Evolutionary conservation across 2,329 filamentous ascomycete species (phyloP).

Genomic region (Venturia nashicola): DNA sequence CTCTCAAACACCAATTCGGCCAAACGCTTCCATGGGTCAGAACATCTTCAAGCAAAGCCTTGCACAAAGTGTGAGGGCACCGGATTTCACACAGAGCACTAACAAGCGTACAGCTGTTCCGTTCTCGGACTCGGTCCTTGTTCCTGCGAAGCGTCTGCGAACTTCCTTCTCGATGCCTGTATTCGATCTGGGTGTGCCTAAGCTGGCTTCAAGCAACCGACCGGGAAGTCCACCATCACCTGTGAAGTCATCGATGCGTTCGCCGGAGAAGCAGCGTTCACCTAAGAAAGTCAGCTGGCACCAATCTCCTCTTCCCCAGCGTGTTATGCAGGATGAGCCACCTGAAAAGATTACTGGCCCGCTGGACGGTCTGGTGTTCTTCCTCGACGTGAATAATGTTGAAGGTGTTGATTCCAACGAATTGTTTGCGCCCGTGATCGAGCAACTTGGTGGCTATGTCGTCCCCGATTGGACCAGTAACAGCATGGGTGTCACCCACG

Average conservation of each 20-base stretch:
- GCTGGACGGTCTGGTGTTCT: slow-evolving; percentile 55
- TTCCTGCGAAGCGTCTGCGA: neutral
- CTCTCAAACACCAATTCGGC: neutral
- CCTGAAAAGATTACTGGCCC: neutral
- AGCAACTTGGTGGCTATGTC: slow-evolving; percentile 70
- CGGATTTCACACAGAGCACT: neutral
- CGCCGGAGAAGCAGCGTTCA: slow-evolving; percentile 5
- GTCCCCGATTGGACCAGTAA: slow-evolving; percentile 69
- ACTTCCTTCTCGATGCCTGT: slow-evolving; percentile 5
- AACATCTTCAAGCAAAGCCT: neutral
- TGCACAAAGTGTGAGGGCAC: neutral
- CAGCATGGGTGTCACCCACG: slow-evolving; percentile 65
- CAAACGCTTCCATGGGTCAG: neutral
- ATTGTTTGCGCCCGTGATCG: slow-evolving; percentile 70
- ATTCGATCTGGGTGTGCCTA: neutral
- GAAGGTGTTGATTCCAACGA: slow-evolving; percentile 70
- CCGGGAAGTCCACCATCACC: neutral
- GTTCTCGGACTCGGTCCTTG: neutral
- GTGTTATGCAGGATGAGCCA: neutral
- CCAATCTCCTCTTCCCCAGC: neutral
- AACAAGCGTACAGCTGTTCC: neutral
- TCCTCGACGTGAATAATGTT: slow-evolving; percentile 71
- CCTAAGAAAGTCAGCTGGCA: slow-evolving; percentile 9
- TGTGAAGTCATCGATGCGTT: slow-evolving; percentile 7
- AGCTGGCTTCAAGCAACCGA: neutral